Base-by-base conservation (phyloP, 257 asterid genomes). In the Craterostigma plantagineum region DNA sequence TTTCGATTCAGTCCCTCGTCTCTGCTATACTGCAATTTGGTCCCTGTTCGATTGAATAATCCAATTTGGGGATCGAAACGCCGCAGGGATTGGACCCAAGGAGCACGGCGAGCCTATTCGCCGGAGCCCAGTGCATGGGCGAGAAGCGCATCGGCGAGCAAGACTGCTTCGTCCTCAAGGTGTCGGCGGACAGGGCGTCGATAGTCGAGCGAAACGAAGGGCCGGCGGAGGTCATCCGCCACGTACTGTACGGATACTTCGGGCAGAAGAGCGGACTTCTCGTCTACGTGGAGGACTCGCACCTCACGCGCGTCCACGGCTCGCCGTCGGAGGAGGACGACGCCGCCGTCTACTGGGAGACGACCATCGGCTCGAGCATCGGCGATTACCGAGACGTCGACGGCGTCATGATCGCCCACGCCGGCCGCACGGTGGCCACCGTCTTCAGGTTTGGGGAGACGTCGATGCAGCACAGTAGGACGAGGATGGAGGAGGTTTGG, bases 221-320 rank as follows among this genome's bases (percentile, higher is more conserved):
- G 0, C 87, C 84, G 0, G 92, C 92, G 14, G 95, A 79, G 60
- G 90, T 82, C 38, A 68, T 82, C 18, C 76, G 92, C 5, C 92
- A 82, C 55, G 87, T 79, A 17, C 57, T 82, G 47, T 79, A 79
- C 51, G 95, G 95, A 0, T 82, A 82, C 66, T 82, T 82, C 66
- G 70, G 95, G 70, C 95, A 82, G 58, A 70, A 65, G 66, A 78
- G 79, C 38, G 92, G 92, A 11, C 81, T 82, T 9, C 79, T 82
- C 6, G 57, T 82, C 62, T 76, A 79, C 72, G 65, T 82, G 68
- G 92, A 79, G 53, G 95, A 82, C 58, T 75, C 95, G 7, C 95
- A 78, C 55, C 82, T 78, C 8, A 68, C 87, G 34, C 51, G 92
- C 51, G 83, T 85, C 1, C 75, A 76, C 10, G 57, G 60, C 0